These are phyloP conservation scores for Eremochloa ophiuroides DNA, from an alignment of 176 grass and related monocot species.

Conservation along the genomic window DNA sequence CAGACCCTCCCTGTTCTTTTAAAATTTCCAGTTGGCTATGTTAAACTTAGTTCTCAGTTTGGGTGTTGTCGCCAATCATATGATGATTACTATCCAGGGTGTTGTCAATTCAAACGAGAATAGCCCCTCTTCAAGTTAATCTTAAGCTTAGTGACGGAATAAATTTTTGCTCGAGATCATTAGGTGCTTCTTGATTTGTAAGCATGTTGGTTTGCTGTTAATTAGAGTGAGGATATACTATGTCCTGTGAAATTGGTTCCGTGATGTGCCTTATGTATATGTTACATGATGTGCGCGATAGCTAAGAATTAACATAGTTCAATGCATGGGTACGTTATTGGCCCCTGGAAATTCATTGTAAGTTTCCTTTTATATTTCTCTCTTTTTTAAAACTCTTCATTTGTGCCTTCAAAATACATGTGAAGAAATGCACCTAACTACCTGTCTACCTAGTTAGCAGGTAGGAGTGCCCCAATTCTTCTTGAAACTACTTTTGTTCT, in stretches of 20 bases:
- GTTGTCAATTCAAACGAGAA: background rate
- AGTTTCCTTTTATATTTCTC: background rate
- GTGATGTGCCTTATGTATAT: background rate
- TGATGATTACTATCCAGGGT: background rate
- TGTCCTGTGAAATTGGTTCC: background rate
- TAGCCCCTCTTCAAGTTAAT: background rate
- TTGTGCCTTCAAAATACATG: background rate
- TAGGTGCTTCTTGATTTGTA: background rate
- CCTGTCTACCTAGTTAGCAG: background rate
- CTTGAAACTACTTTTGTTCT: background rate
- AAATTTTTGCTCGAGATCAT: background rate
- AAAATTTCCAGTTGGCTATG: background rate
- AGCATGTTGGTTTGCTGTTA: background rate
- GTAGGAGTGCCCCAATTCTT: background rate
- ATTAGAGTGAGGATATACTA: background rate
- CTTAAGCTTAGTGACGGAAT: background rate
- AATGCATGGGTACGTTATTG: background rate
- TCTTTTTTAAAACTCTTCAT: background rate
- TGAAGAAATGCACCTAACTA: background rate
- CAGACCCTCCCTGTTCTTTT: background rate
- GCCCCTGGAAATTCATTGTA: background rate
- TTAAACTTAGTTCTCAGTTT: background rate
- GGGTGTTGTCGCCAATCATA: background rate
- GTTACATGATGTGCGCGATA: background rate
- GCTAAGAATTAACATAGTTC: constrained; percentile 12